These are phyloP conservation scores for Fraxinus floribunda DNA, from an alignment of 305 asterid genomes.

Conservation along the genomic window DNA sequence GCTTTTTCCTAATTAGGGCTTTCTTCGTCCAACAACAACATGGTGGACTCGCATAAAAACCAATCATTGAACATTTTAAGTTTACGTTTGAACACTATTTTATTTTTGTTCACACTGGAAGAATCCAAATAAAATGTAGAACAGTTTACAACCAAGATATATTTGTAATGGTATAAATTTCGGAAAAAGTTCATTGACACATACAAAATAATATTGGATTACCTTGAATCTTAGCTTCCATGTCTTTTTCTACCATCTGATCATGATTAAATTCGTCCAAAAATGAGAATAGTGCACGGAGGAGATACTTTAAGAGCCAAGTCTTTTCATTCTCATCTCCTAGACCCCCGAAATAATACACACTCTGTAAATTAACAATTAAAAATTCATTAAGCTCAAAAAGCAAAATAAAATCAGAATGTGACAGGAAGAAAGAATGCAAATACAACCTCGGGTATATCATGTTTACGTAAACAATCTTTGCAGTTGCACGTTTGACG, in stretches of 20 bases:
- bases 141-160: not conserved
- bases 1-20: not conserved
- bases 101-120: not conserved
- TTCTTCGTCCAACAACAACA: not conserved
- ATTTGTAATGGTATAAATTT: not conserved
- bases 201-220: not conserved
- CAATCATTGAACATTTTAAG: not conserved
- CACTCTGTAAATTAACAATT: slow-evolving; percentile 32
- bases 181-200: not conserved
- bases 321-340: slow-evolving; percentile 21
- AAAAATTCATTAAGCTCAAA: slow-evolving; percentile 11
- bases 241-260: slow-evolving; percentile 45
- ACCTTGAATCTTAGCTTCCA: slow-evolving; percentile 57
- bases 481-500: slow-evolving; percentile 59
- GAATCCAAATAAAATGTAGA: not conserved
- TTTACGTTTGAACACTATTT: not conserved
- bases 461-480: slow-evolving; percentile 45
- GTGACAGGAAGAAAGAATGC: slow-evolving; percentile 7
- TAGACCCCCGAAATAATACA: slow-evolving; percentile 34
- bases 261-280: slow-evolving; percentile 35
- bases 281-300: slow-evolving; percentile 38
- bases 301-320: slow-evolving; percentile 30
- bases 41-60: not conserved
- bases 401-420: not conserved
- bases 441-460: slow-evolving; percentile 32